phyloP scores from a whole-genome alignment of 768 basidiomycete species.

The Jaapia argillacea region DNA sequence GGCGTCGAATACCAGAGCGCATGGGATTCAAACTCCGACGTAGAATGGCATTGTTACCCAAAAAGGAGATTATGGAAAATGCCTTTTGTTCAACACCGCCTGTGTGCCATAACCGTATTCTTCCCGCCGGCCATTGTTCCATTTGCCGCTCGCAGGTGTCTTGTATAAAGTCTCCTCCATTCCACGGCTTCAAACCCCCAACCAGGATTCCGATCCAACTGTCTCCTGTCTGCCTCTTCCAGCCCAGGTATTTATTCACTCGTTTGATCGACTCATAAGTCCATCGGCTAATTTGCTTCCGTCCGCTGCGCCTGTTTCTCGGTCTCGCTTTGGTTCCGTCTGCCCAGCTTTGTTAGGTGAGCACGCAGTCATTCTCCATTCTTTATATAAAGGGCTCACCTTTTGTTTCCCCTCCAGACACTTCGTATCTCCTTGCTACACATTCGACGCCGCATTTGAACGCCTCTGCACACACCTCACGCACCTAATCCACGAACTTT shows the following conservation, averaged over 20 bases:
- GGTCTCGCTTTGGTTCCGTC: background rate
- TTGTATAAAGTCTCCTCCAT: slow-evolving; percentile 13
- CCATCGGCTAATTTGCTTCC: slow-evolving; percentile 1
- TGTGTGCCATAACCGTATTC: slow-evolving; percentile 3
- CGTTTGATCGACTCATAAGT: slow-evolving; percentile 6
- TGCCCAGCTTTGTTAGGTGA: background rate
- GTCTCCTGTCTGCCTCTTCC: slow-evolving; percentile 14
- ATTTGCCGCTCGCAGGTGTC: slow-evolving; percentile 6
- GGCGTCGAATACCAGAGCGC: too few species aligned
- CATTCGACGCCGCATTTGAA: slow-evolving; percentile 13
- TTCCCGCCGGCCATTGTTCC: slow-evolving; percentile 19
- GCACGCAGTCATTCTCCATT: background rate
- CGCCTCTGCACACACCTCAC: slow-evolving; percentile 7
- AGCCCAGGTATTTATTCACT: slow-evolving; percentile 12
- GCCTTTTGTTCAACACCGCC: slow-evolving; percentile 7
- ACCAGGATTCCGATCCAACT: slow-evolving; percentile 8
- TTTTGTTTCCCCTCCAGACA: background rate
- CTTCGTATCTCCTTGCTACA: slow-evolving; percentile 12
- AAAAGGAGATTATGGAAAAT: slow-evolving; percentile 14
- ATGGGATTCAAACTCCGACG: background rate
- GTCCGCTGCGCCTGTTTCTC: background rate
- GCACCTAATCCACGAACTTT: slow-evolving; percentile 13
- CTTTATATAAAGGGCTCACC: background rate
- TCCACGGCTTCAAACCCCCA: background rate
- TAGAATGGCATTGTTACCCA: slow-evolving; percentile 11